Base-by-base conservation (phyloP, 495 filamentous ascomycete genomes). In the Talaromyces trachyspermus region DNA sequence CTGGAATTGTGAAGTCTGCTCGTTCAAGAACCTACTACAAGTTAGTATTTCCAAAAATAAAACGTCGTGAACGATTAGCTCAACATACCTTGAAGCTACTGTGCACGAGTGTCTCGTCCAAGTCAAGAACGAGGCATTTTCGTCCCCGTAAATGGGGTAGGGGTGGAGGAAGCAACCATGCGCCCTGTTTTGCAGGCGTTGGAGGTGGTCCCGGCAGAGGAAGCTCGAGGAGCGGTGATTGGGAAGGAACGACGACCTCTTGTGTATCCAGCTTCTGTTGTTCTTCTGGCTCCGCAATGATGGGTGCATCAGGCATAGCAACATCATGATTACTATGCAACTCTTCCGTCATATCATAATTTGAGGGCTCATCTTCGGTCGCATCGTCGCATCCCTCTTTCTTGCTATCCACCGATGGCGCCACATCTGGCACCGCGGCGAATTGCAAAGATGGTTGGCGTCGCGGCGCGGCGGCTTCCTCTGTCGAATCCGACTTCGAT, bases 51-150 rank as follows among this genome's bases (percentile, higher is more conserved):
- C n/a, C n/a, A 23, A 18, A 14, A 2, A 18, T 22, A 43, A 14
- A 43, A 14, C 4, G 41, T 33, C 24, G 35, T 12, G 14, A 45
- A 4, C 10, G 20, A 1, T 24, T 15, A 27, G 1, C 12, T n/a
- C 14, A 26, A 23, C 62, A 57, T 68, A 95, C 92, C 82, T 99
- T 99, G 67, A 99, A 99, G 57, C 92, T 97, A 64, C 92, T 97
- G 66, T 99, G 92, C 17, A 99, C 92, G 27, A 99, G 69, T n/a
- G 94, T 99, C 64, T 99, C 92, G 54, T 99, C 92, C 37, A 99
- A 69, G 69, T 99, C 92, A 19, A 99, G 74, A 12, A 99, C 91
- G 35, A 99, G 71, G 57, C 94, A 97, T 64, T 99, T 99, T 58
- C 84, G 83, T 18, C 88, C 86, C 50, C 83, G 80, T 54, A 92